Base-by-base conservation (phyloP, 768 basidiomycete species). In the Dentipellis fragilis region DNA sequence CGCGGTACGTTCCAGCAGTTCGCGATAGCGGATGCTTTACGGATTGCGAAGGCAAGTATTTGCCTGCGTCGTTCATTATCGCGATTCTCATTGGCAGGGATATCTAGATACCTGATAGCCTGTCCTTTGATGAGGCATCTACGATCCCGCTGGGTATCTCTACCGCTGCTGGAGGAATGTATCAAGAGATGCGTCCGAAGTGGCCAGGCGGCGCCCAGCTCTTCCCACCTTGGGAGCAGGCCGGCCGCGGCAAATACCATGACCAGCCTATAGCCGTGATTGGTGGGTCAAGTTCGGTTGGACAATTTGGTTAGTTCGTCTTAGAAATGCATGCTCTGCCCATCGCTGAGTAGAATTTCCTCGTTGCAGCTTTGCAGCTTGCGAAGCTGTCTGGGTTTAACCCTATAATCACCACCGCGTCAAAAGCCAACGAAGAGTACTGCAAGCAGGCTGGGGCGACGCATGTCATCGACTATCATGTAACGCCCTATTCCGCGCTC, bases 151-250 rank as follows among this genome's bases (percentile, higher is more conserved):
- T 78, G 1, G 79, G 70, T 1, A 58, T 81, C 16, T 70, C 72
- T 6, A 75, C 76, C 21, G 75, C 78, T 11, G 75, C 75, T 37
- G 66, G 73, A n/a, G 80, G 77, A 3, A 58, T 82, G 19, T 82
- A 78, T 64, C 69, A 64, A 22, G 62, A 56, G 49, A 64, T 42
- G 16, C 66, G 71, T 0, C 6, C 36, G 1, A 42, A 53, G 39
- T 64, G 72, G 58, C 16, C 42, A 0, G 54, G 47, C 14, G 76
- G 76, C 37, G 64, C 72, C 1, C 73, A 72, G 51, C 67, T 80
- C 52, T 61, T 66, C 52, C 58, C 74, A 9, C 74, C 76, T 0
- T 68, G 74, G 63, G 68, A 69, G 37, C 59, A 67, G 14, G 68
- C 65, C 17, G 70, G 69, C 55, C 61, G 61, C 19, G 73, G 72